Percentiles rank a stretch among this genome's conserved stretches.
Conservation (phyloP, 495 filamentous ascomycete genomes). For the Tuber calosporum region DNA sequence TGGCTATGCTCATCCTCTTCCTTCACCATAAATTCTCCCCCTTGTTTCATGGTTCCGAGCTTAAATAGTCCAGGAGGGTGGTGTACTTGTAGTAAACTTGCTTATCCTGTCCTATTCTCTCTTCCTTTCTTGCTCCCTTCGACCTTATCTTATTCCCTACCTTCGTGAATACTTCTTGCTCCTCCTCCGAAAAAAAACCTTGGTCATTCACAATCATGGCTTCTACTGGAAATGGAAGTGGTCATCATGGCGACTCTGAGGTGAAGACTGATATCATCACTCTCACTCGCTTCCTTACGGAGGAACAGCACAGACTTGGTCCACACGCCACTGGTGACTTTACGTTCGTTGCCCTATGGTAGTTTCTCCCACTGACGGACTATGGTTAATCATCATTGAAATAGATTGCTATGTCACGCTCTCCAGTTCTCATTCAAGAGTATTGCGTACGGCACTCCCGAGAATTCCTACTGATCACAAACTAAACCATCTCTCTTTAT, state of each 20-base stretch:
- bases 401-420: slow-evolving; percentile 87
- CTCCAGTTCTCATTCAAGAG: slow-evolving; percentile 99
- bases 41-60: slow-evolving; percentile 14
- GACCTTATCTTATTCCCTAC: slow-evolving; percentile 4
- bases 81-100: slow-evolving; percentile 22
- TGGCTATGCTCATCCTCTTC: not conserved
- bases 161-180: slow-evolving; percentile 6
- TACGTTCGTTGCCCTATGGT: slow-evolving; percentile 63
- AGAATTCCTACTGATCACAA: not conserved
- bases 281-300: slow-evolving; percentile 87
- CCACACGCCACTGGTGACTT: slow-evolving; percentile 82
- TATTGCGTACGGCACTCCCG: slow-evolving; percentile 54
- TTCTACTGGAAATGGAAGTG: slow-evolving; percentile 42
- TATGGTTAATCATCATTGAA: slow-evolving; percentile 14
- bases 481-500: slow-evolving; percentile 14
- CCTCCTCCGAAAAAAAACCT: slow-evolving; percentile 7
- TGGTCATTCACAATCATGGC: slow-evolving; percentile 8
- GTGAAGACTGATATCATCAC: slow-evolving; percentile 95
- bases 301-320: slow-evolving; percentile 83
- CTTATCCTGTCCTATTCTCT: slow-evolving; percentile 6
- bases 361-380: not conserved
- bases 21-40: not conserved
- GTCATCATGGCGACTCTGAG: slow-evolving; percentile 52
- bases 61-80: slow-evolving; percentile 28
- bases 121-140: slow-evolving; percentile 10